A percentile compares a stretch with the other conserved stretches of the same genome.
Conservation (phyloP, 2,329 filamentous ascomycete species). For the Colletotrichum sp. region DNA sequence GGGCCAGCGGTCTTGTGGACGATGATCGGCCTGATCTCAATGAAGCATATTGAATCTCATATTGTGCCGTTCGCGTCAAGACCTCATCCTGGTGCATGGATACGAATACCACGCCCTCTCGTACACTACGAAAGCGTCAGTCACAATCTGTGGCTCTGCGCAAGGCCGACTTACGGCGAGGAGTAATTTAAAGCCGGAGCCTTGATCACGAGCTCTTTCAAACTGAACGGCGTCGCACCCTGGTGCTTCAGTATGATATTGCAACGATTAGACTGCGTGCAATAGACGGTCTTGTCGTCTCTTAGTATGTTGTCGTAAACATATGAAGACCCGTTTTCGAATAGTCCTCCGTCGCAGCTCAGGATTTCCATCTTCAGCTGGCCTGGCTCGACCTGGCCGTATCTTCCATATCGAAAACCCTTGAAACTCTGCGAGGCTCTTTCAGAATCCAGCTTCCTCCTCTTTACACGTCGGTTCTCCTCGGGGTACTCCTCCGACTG, state of each 20-base stretch:
- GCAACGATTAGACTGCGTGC: constrained; percentile 85
- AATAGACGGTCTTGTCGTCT: constrained; percentile 86
- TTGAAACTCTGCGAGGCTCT: constrained; percentile 52
- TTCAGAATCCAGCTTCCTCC: constrained; percentile 74
- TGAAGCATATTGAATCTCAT: constrained; percentile 71
- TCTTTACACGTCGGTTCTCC: constrained; percentile 63
- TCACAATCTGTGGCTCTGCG: neutral
- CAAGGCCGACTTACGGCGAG: constrained; percentile 73
- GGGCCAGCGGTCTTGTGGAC: constrained; percentile 20
- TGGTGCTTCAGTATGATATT: constrained; percentile 87
- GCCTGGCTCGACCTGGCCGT: constrained; percentile 86
- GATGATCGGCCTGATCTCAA: constrained; percentile 26
- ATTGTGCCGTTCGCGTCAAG: constrained; percentile 73
- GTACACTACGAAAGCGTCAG: constrained; percentile 61
- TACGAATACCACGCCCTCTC: constrained; percentile 92
- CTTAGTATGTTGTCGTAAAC: constrained; percentile 82
- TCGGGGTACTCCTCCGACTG: constrained; percentile 46
- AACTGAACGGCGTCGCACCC: constrained; percentile 78
- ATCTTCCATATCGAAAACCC: constrained; percentile 81
- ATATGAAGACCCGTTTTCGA: constrained; percentile 66
- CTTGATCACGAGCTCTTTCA: constrained; percentile 88
- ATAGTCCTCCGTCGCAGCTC: constrained; percentile 85
- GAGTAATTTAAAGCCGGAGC: constrained; percentile 81
- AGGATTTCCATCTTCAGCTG: constrained; percentile 84
- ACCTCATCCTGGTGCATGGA: constrained; percentile 84